Percentiles rank a stretch among this genome's conserved stretches.
These are phyloP conservation scores for Schwanniomyces pseudopolymorphus DNA, from an alignment of 805 yeast species.

Conservation along the genomic window DNA sequence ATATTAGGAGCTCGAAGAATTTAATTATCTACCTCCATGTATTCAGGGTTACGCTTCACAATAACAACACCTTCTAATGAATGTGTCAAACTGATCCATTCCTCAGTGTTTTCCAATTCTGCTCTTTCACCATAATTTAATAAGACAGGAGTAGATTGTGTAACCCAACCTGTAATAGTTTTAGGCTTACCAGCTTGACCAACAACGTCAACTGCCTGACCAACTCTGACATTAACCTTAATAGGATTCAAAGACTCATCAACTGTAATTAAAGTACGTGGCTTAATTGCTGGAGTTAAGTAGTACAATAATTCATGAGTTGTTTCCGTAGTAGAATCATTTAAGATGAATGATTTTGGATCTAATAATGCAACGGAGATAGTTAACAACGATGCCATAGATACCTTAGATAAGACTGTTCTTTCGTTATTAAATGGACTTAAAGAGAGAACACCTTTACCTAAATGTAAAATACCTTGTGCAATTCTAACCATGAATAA, in stretches of 20 bases:
- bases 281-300: constrained; percentile 84
- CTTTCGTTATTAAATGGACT: constrained; percentile 90
- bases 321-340: constrained; percentile 48
- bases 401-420: constrained; percentile 79
- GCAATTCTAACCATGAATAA: constrained; percentile 91
- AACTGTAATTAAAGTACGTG: constrained; percentile 89
- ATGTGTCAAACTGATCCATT: constrained; percentile 77
- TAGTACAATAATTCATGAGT: constrained; percentile 80
- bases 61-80: constrained; percentile 93
- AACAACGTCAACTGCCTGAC: constrained; percentile 97
- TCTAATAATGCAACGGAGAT: constrained; percentile 81
- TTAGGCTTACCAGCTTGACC: constrained; percentile 99
- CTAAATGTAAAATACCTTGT: constrained; percentile 91
- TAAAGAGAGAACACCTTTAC: constrained; percentile 91
- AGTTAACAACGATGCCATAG: constrained; percentile 86
- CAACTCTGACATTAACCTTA: constrained; percentile 95
- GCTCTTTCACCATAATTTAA: constrained; percentile 95
- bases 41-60: constrained; percentile 86
- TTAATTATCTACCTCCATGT: constrained; percentile 55
- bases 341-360: constrained; percentile 78
- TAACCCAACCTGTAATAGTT: constrained; percentile 99
- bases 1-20: background rate
- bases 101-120: constrained; percentile 86
- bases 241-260: constrained; percentile 89
- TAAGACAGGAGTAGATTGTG: constrained; percentile 95